Evolutionary conservation across 306 rosid genomes (phyloP).

Genomic region (Prosopis cineraria): DNA sequence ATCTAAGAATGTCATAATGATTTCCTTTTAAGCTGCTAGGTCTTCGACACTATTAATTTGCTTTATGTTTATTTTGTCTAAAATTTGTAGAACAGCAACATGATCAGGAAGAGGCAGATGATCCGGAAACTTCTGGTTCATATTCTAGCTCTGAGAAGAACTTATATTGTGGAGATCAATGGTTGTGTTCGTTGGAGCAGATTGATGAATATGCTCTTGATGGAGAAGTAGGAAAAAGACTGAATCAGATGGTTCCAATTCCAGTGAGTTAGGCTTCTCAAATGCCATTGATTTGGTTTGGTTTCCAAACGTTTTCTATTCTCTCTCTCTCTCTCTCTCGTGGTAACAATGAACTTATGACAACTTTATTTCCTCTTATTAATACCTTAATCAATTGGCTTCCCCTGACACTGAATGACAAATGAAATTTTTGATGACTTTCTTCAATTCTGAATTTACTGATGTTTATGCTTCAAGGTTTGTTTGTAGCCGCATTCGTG

Average conservation of each 20-base stretch:
- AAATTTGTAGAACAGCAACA: constrained; percentile 11
- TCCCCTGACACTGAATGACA: neutral
- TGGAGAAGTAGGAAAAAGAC: constrained; percentile 79
- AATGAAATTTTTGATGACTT: neutral
- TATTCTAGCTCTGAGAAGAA: constrained; percentile 11
- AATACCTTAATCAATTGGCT: neutral
- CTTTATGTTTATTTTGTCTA: neutral
- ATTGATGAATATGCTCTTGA: constrained; percentile 70
- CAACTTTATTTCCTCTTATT: neutral
- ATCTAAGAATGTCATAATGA: neutral
- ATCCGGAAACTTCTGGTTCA: neutral
- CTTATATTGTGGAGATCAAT: constrained; percentile 9
- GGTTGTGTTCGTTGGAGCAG: constrained; percentile 34
- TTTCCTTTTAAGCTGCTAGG: neutral
- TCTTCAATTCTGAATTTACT: neutral
- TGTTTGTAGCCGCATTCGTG: neutral
- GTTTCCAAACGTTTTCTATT: neutral
- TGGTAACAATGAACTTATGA: neutral
- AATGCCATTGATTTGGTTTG: neutral
- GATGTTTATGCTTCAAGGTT: neutral
- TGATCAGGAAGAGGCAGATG: constrained; percentile 3
- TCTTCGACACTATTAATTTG: neutral
- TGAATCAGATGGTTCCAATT: constrained; percentile 81
- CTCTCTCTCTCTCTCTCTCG: neutral
- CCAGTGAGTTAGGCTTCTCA: constrained; percentile 64